These are phyloP conservation scores for Mycena olivaceomarginata DNA, from an alignment of 768 basidiomycete species.

Conservation along the genomic window DNA sequence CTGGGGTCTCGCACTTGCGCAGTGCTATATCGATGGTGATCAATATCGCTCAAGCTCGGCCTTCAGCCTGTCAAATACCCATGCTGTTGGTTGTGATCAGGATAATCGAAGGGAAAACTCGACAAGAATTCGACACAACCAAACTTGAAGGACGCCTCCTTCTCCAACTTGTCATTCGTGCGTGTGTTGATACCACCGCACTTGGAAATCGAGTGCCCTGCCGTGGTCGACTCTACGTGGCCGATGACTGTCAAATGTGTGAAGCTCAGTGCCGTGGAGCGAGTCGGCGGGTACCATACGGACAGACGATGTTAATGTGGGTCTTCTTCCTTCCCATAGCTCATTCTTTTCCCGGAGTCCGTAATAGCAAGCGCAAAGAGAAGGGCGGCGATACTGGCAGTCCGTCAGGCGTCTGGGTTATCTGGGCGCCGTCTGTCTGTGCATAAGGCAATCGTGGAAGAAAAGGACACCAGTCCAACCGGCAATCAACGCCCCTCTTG, in stretches of 20 bases:
- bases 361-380: too few species aligned
- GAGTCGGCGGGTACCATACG: conserved; percentile 56
- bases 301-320: conserved; percentile 98
- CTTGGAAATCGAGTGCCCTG: conserved; percentile 99
- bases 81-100: conserved; percentile 74
- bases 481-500: too few species aligned
- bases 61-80: conserved; percentile 99
- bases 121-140: conserved; percentile 69
- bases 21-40: conserved; percentile 99
- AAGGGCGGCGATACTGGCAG: too few species aligned
- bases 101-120: conserved; percentile 38
- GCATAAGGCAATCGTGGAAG: too few species aligned
- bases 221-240: conserved; percentile 99
- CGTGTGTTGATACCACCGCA: conserved; percentile 99
- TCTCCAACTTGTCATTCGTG: conserved; percentile 99
- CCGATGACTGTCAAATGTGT: conserved; percentile 85
- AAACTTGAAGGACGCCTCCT: conserved; percentile 99
- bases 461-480: too few species aligned
- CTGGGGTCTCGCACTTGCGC: conserved; percentile 99
- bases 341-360: conserved; percentile 64
- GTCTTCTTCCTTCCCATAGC: conserved; percentile 98
- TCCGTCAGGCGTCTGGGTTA: too few species aligned
- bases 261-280: conserved; percentile 40
- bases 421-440: too few species aligned
- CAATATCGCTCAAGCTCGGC: conserved; percentile 99